Evolutionary conservation across 352 stramenopile genomes (phyloP).

Genomic region (Globisporangium spiculum): DNA sequence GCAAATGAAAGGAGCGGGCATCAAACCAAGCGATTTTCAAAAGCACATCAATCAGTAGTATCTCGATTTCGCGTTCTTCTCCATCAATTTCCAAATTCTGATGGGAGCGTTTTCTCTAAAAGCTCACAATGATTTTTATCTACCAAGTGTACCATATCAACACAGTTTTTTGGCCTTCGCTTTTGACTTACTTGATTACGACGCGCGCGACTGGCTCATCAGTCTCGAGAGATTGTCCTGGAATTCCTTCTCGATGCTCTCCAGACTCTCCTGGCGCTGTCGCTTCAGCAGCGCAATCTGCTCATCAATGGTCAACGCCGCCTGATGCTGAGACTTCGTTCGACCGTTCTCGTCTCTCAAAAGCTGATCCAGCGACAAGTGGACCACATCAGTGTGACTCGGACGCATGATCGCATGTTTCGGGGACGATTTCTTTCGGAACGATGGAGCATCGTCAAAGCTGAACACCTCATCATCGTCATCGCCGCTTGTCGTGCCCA

Average conservation of each 20-base stretch:
- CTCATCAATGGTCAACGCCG: conserved; percentile 21
- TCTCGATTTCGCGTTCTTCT: conserved; percentile 7
- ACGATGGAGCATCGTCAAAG: conserved; percentile 10
- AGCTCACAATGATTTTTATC: background rate
- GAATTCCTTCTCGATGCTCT: conserved; percentile 38
- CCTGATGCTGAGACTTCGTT: background rate
- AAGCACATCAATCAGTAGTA: conserved; percentile 2
- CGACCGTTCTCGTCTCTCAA: conserved; percentile 6
- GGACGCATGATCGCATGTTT: conserved; percentile 4
- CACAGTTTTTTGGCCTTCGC: background rate
- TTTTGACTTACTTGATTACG: background rate
- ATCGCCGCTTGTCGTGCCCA: conserved; percentile 13
- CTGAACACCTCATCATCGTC: conserved; percentile 26
- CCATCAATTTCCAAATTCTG: conserved; percentile 11
- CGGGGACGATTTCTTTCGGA: background rate
- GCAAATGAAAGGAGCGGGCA: background rate
- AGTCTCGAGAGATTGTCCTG: conserved; percentile 33
- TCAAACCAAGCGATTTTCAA: background rate
- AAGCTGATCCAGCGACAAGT: conserved; percentile 16
- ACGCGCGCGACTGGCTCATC: conserved; percentile 18
- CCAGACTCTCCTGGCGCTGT: conserved; percentile 27
- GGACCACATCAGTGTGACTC: conserved; percentile 17
- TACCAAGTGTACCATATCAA: conserved; percentile 1
- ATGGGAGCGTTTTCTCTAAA: background rate
- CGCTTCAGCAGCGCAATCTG: conserved; percentile 35